Conservation (phyloP, 2,329 filamentous ascomycete species). For the Pseudodiploospora longispora region DNA sequence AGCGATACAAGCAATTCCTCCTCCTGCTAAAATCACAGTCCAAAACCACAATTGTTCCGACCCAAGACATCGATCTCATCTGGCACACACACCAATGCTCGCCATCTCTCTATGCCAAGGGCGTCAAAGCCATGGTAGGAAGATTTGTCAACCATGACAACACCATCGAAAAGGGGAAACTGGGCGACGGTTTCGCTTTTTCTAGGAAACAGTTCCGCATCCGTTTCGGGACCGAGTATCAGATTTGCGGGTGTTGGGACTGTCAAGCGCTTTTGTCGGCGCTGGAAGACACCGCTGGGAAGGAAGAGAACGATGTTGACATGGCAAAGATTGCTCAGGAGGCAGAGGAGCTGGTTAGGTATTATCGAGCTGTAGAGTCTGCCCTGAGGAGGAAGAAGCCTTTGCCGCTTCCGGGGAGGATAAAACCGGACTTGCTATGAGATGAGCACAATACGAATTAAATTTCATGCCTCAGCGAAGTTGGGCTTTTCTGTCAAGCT, state of each 20-base stretch:
- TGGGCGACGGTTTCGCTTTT: constrained; percentile 19
- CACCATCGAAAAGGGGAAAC: constrained; percentile 18
- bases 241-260: constrained; percentile 28
- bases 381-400: constrained; percentile 6
- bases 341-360: constrained; percentile 10
- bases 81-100: constrained; percentile 37
- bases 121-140: constrained; percentile 10
- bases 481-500: too few relatives aligned
- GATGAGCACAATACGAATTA: too few relatives aligned
- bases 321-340: constrained; percentile 4
- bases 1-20: constrained; percentile 31
- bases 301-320: constrained; percentile 1
- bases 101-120: constrained; percentile 17
- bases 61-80: constrained; percentile 32
- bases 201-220: constrained; percentile 22
- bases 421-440: too few relatives aligned
- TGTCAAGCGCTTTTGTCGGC: constrained; percentile 25
- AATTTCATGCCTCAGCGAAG: too few relatives aligned
- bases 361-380: constrained; percentile 12
- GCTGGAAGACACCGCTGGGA: constrained; percentile 7
- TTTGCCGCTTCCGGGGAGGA: background rate
- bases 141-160: constrained; percentile 32
- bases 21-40: constrained; percentile 22
- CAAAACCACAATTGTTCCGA: constrained; percentile 27
- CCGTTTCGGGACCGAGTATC: constrained; percentile 27